phyloP scores from a whole-genome alignment of 345 rosid genomes.

The Lagerstroemia speciosa region DNA sequence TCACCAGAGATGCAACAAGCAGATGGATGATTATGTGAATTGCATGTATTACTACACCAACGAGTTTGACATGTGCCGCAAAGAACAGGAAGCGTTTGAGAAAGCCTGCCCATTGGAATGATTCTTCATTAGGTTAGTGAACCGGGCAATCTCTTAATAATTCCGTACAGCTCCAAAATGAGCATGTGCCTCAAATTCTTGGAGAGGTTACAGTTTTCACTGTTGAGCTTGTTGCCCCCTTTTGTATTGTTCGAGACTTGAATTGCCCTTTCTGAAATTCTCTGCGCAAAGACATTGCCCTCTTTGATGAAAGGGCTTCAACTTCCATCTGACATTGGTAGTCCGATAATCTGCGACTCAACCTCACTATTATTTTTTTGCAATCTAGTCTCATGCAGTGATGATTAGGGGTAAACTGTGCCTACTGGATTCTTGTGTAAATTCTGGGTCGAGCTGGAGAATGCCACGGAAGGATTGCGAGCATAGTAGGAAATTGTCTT shows the following conservation, averaged over 20 bases:
- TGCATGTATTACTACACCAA: slow-evolving; percentile 96
- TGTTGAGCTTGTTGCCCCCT: neutral
- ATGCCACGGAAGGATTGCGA: too few species aligned
- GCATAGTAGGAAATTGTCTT: too few species aligned
- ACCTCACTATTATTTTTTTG: neutral
- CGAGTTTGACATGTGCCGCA: slow-evolving; percentile 93
- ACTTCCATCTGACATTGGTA: neutral
- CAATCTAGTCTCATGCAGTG: neutral
- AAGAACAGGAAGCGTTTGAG: slow-evolving; percentile 94
- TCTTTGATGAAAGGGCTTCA: neutral
- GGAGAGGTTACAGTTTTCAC: neutral
- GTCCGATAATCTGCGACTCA: neutral
- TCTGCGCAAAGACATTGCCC: neutral
- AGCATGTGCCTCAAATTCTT: slow-evolving; percentile 1
- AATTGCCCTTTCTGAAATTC: neutral
- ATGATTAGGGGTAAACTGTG: neutral
- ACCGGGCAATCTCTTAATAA: slow-evolving; percentile 29
- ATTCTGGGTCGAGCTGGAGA: too few species aligned
- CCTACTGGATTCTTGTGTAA: neutral
- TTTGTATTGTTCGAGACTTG: neutral
- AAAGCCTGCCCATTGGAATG: slow-evolving; percentile 87
- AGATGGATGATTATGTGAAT: slow-evolving; percentile 85
- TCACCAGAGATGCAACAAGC: slow-evolving; percentile 76
- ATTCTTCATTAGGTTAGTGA: slow-evolving; percentile 12
- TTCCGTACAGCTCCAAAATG: slow-evolving; percentile 19